Evolutionary conservation across 352 stramenopile genomes (phyloP), one percentile per base, ranked within the genome.

Genomic region (Pythium brassicae): DNA sequence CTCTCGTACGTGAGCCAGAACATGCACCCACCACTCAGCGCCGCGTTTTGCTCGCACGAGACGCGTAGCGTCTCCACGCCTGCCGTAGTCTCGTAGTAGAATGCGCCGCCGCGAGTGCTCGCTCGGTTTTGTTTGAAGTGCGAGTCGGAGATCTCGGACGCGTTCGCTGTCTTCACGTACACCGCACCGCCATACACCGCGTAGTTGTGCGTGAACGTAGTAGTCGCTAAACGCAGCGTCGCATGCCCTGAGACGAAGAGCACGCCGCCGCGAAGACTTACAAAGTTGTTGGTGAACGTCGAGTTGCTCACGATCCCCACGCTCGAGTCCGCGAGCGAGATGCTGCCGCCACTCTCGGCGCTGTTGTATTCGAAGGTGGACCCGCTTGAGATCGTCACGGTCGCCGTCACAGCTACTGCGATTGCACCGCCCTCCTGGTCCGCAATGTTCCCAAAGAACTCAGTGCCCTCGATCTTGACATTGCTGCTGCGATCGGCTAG

Each of bases 11-110:
- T 76, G n/a, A 74, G 35, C 78, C 78, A 89, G 50, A 83, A 89
- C 1, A 89, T 57, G 52, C 78, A 89, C 0, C 78, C 78, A 3
- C 76, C 78, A 35, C 78, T 89, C 43, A 53, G 58, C 0, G 78
- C 78, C 15, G 29, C 51, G 46, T 89, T 89, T 0, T 35, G 20
- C 27, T 34, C 57, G 35, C 74, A 86, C 4, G 53, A 55, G 37
- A 85, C 63, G 9, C 22, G 27, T 3, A 27, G 43, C 2, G 66
- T 75, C 0, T 19, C 56, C 3, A 71, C 49, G 25, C 71, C 74
- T 4, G 25, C 19, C 3, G 69, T 71, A 0, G 63, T 62, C 27
- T 69, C 43, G 25, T 76, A 87, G 37, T 76, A 87, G 19, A 89
- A 55, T 19, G 74, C 76, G 0, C 78, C 78, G 2, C 78, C 78